These are phyloP conservation scores for Sclerotinia trifoliorum DNA, from an alignment of 2,329 filamentous ascomycete genomes.

Conservation along the genomic window DNA sequence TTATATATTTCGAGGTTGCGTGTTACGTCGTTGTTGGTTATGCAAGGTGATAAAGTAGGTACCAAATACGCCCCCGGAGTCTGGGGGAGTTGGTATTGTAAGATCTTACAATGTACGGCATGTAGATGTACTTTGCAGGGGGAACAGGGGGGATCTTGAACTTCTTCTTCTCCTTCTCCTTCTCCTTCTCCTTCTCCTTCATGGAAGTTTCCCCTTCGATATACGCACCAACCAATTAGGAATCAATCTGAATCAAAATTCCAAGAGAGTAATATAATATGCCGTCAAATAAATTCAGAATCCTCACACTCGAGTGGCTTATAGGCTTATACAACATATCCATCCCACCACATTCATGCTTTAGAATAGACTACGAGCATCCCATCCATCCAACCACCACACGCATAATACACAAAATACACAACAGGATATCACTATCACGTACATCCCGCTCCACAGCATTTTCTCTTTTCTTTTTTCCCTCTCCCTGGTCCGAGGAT, in stretches of 20 bases:
- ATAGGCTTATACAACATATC: not conserved
- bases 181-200: not conserved
- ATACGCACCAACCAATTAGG: constrained; percentile 4
- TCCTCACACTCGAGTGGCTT: constrained; percentile 10
- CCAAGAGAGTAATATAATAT: not conserved
- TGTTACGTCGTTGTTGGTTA: constrained; percentile 1
- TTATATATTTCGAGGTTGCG: not conserved
- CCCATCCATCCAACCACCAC: not conserved
- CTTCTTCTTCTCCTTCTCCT: not conserved
- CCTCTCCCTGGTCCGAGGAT: constrained; percentile 19
- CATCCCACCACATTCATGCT: constrained; percentile 7
- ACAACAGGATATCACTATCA: constrained; percentile 16
- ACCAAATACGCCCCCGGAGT: not conserved
- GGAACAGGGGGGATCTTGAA: constrained; percentile 1
- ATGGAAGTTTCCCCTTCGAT: constrained; percentile 1
- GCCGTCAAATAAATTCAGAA: not conserved
- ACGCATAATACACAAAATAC: not conserved
- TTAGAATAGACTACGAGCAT: constrained; percentile 12
- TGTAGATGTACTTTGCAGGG: not conserved
- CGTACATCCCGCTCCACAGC: constrained; percentile 11
- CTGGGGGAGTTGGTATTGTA: not conserved
- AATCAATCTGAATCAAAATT: constrained; percentile 2
- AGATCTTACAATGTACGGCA: not conserved
- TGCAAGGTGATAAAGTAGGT: constrained; percentile 10
- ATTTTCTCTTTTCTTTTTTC: not conserved